phyloP scores from a whole-genome alignment of 495 filamentous ascomycete species.

The Parathielavia hyrcaniae region DNA sequence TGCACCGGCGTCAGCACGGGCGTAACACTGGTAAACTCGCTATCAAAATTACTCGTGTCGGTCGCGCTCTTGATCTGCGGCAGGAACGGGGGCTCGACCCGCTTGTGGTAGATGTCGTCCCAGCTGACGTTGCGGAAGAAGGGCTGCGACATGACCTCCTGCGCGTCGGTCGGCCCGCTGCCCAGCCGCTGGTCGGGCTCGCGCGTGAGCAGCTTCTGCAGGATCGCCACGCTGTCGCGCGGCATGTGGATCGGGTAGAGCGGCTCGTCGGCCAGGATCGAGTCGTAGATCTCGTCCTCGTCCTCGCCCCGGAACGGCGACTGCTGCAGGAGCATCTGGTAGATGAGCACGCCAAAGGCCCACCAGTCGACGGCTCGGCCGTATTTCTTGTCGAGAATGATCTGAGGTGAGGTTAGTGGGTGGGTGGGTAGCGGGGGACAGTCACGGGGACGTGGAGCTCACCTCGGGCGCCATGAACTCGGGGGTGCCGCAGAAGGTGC shows the following conservation, averaged over 20 bases:
- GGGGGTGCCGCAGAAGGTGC: conserved; percentile 97
- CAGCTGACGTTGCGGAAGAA: conserved; percentile 98
- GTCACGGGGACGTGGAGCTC: conserved; percentile 27
- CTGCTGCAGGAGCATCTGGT: conserved; percentile 99
- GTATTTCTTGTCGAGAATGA: conserved; percentile 97
- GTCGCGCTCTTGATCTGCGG: conserved; percentile 83
- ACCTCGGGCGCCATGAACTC: conserved; percentile 99
- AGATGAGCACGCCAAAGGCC: conserved; percentile 99
- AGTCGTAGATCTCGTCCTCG: conserved; percentile 99
- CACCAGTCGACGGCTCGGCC: conserved; percentile 99
- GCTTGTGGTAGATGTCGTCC: conserved; percentile 97
- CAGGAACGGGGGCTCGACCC: conserved; percentile 78
- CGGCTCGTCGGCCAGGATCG: conserved; percentile 95
- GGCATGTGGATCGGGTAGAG: conserved; percentile 99
- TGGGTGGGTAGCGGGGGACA: neutral
- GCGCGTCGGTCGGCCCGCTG: conserved; percentile 92
- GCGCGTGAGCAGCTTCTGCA: conserved; percentile 94
- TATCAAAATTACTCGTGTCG: conserved; percentile 98
- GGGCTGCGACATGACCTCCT: conserved; percentile 98
- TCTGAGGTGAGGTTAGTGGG: conserved; percentile 46
- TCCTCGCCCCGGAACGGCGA: conserved; percentile 98
- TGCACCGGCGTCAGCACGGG: conserved; percentile 96
- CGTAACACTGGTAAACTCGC: conserved; percentile 97
- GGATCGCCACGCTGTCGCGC: conserved; percentile 91
- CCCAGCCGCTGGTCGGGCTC: conserved; percentile 91